Evolutionary conservation across 1,284 basidiomycete genomes (phyloP).

Genomic region (Cryptococcus amylolentus): DNA sequence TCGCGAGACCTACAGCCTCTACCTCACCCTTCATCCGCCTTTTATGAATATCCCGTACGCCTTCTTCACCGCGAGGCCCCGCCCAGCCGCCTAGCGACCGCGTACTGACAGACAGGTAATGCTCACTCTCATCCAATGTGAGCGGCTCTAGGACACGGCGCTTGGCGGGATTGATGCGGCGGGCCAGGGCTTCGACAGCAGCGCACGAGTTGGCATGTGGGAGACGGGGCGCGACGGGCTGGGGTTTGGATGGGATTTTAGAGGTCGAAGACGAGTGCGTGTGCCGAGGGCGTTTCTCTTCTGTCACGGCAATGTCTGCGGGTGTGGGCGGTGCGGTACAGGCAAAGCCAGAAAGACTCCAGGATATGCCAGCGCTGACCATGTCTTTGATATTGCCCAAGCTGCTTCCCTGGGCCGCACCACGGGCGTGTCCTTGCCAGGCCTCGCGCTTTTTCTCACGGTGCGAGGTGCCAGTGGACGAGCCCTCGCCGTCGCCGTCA

Average conservation of each 20-base stretch:
- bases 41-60: conserved; percentile 10
- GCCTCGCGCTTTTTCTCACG: conserved; percentile 1
- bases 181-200: conserved; percentile 21
- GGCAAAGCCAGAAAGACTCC: conserved; percentile 4
- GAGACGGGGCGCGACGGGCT: background rate
- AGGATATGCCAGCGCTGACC: conserved; percentile 7
- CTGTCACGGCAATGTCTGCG: background rate
- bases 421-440: conserved; percentile 5
- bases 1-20: conserved; percentile 16
- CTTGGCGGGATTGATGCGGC: conserved; percentile 18
- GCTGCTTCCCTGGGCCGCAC: conserved; percentile 15
- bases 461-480: conserved; percentile 1
- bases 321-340: background rate
- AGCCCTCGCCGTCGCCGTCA: background rate
- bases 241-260: conserved; percentile 5
- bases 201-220: conserved; percentile 4
- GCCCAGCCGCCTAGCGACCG: background rate
- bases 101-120: background rate
- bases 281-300: conserved; percentile 7
- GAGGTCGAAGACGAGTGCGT: background rate
- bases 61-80: background rate
- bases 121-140: conserved; percentile 2
- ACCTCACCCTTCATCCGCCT: conserved; percentile 18
- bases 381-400: conserved; percentile 22
- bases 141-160: conserved; percentile 28